A percentile compares a stretch with the other conserved stretches of the same genome.
Evolutionary conservation across 495 filamentous ascomycete genomes (phyloP).

Genomic region (Penicillium flavigenum): DNA sequence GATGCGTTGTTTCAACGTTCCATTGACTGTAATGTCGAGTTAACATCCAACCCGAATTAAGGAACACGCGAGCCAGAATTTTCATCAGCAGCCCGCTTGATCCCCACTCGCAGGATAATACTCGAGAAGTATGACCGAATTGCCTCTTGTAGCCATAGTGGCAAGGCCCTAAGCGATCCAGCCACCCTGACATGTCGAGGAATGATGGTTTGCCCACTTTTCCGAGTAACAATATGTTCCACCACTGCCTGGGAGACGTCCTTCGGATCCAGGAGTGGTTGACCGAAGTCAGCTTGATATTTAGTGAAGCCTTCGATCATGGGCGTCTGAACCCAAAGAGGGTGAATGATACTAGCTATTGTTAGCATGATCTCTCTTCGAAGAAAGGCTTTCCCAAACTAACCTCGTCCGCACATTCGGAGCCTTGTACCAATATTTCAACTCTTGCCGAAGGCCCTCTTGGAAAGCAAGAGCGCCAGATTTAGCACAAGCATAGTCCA

Average conservation of each 20-base stretch:
- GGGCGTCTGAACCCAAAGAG: slow-evolving; percentile 55
- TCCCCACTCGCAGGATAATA: slow-evolving; percentile 3
- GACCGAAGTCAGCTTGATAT: slow-evolving; percentile 47
- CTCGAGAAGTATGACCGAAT: slow-evolving; percentile 16
- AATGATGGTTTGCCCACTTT: slow-evolving; percentile 44
- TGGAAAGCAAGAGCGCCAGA: slow-evolving; percentile 48
- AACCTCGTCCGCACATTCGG: slow-evolving; percentile 28
- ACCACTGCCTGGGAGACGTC: slow-evolving; percentile 59
- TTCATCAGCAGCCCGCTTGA: neutral
- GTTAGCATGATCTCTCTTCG: neutral
- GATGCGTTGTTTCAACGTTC: neutral
- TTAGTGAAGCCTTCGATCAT: slow-evolving; percentile 56
- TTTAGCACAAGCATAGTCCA: slow-evolving; percentile 48
- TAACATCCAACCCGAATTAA: neutral
- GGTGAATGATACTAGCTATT: slow-evolving; percentile 24
- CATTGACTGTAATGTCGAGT: neutral
- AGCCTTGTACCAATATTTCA: slow-evolving; percentile 27
- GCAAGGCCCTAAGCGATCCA: slow-evolving; percentile 8
- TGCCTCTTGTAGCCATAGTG: slow-evolving; percentile 20
- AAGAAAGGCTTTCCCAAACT: neutral
- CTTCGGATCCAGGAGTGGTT: slow-evolving; percentile 51
- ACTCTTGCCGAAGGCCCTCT: slow-evolving; percentile 33
- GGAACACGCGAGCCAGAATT: neutral
- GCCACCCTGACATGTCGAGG: neutral
- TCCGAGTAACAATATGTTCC: slow-evolving; percentile 50